phyloP scores from a whole-genome alignment of 768 basidiomycete species.

The Mycena belliarum region DNA sequence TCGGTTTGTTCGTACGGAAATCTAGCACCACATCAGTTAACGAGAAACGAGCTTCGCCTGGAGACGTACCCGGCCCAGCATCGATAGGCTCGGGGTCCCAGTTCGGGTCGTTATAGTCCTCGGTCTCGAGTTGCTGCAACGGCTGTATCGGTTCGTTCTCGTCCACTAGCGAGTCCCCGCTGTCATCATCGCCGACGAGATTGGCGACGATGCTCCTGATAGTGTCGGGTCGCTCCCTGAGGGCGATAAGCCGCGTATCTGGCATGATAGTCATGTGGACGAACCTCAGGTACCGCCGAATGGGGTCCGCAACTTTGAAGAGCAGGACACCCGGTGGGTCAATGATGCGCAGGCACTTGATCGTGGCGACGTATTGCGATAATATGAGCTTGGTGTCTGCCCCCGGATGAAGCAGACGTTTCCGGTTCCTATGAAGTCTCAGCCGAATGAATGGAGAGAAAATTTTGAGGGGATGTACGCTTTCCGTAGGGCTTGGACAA shows the following conservation, averaged over 20 bases:
- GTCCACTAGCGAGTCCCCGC: slow-evolving; percentile 79
- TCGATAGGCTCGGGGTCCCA: slow-evolving; percentile 98
- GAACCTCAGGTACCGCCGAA: slow-evolving; percentile 84
- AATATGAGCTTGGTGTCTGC: slow-evolving; percentile 93
- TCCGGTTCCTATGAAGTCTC: slow-evolving; percentile 60
- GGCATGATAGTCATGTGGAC: background rate
- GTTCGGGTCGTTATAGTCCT: slow-evolving; percentile 87
- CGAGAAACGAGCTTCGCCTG: background rate
- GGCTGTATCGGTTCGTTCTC: slow-evolving; percentile 82
- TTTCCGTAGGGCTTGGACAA: slow-evolving; percentile 78
- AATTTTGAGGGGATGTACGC: slow-evolving; percentile 58
- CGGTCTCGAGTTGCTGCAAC: slow-evolving; percentile 71
- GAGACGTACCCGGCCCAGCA: slow-evolving; percentile 80
- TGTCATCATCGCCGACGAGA: slow-evolving; percentile 83
- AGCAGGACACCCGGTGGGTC: slow-evolving; percentile 93
- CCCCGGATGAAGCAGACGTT: slow-evolving; percentile 91
- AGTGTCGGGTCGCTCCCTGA: slow-evolving; percentile 85
- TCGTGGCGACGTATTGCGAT: slow-evolving; percentile 87
- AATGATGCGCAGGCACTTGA: slow-evolving; percentile 84
- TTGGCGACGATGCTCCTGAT: slow-evolving; percentile 92
- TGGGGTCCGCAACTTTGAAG: slow-evolving; percentile 92
- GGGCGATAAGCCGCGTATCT: background rate
- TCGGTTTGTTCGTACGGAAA: slow-evolving; percentile 87
- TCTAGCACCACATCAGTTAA: slow-evolving; percentile 47
- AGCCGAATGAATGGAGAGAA: background rate